Conservation (phyloP, 2,329 filamentous ascomycete species). For the Thelonectria olida region DNA sequence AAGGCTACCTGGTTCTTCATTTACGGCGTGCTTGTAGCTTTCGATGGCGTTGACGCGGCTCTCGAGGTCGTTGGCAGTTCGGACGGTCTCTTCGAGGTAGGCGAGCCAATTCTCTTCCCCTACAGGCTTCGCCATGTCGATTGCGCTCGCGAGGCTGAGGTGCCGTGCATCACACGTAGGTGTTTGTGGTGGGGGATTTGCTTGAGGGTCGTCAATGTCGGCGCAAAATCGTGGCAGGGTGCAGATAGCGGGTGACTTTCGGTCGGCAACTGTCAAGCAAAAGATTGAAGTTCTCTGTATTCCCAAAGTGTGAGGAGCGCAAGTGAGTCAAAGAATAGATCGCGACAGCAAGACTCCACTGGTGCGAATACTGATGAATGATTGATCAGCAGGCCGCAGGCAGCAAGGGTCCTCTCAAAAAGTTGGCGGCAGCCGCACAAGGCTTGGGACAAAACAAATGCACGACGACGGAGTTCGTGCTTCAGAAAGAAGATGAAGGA, state of each 20-base stretch:
- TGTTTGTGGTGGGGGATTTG: not conserved
- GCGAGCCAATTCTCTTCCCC: constrained; percentile 83
- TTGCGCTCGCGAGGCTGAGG: constrained; percentile 27
- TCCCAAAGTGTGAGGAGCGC: not conserved
- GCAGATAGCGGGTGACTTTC: not conserved
- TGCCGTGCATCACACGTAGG: constrained; percentile 38
- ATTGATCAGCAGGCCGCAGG: constrained; percentile 11
- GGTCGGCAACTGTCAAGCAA: not conserved
- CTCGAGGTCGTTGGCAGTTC: constrained; percentile 69
- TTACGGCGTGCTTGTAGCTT: constrained; percentile 74
- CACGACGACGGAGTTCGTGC: not conserved
- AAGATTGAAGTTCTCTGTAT: not conserved
- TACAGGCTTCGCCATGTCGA: constrained; percentile 64
- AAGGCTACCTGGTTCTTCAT: constrained; percentile 77
- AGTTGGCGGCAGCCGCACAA: not conserved
- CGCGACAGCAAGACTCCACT: not conserved
- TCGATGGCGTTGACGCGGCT: constrained; percentile 76
- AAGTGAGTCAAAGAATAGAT: not conserved
- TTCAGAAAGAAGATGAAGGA: not conserved
- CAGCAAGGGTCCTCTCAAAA: not conserved
- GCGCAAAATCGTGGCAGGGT: not conserved
- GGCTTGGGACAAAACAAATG: not conserved
- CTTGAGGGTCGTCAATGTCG: constrained; percentile 19
- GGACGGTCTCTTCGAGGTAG: constrained; percentile 77
- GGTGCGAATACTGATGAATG: not conserved